Evolutionary conservation across 2,329 filamentous ascomycete species (phyloP).

Genomic region (Epichloe festucae): DNA sequence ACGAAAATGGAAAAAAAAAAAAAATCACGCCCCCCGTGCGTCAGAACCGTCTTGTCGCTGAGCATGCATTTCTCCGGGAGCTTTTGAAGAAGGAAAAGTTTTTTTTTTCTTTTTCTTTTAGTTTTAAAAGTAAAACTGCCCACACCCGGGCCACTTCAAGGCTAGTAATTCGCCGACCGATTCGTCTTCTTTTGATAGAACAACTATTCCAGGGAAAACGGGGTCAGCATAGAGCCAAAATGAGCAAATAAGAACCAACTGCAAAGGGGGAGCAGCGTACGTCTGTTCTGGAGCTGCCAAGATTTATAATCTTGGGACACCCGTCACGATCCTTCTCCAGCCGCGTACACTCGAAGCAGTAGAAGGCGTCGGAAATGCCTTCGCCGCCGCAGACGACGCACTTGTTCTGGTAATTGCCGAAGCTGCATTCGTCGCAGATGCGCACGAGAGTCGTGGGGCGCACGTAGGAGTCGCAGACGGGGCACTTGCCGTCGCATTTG

Average conservation of each 20-base stretch:
- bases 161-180: constrained; percentile 43
- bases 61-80: not conserved
- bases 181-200: constrained; percentile 58
- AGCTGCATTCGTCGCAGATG: constrained; percentile 98
- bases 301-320: constrained; percentile 97
- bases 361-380: constrained; percentile 96
- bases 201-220: constrained; percentile 24
- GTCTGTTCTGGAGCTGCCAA: constrained; percentile 92
- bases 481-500: constrained; percentile 99
- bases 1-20: fast-evolving
- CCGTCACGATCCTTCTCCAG: constrained; percentile 95
- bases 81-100: not conserved
- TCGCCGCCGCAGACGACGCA: constrained; percentile 97
- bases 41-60: not conserved
- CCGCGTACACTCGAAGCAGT: constrained; percentile 97
- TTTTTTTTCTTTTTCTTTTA: no score
- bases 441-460: constrained; percentile 92
- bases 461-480: constrained; percentile 97
- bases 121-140: constrained; percentile 14
- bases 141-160: constrained; percentile 34
- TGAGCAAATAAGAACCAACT: not conserved
- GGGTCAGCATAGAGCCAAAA: not conserved
- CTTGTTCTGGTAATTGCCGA: constrained; percentile 99
- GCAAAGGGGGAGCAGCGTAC: constrained; percentile 32
- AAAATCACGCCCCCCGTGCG: not conserved